Evolutionary conservation across 2,329 filamentous ascomycete genomes (phyloP), one percentile per base, ranked within the genome.

Genomic region (Ophiostoma quercus): DNA sequence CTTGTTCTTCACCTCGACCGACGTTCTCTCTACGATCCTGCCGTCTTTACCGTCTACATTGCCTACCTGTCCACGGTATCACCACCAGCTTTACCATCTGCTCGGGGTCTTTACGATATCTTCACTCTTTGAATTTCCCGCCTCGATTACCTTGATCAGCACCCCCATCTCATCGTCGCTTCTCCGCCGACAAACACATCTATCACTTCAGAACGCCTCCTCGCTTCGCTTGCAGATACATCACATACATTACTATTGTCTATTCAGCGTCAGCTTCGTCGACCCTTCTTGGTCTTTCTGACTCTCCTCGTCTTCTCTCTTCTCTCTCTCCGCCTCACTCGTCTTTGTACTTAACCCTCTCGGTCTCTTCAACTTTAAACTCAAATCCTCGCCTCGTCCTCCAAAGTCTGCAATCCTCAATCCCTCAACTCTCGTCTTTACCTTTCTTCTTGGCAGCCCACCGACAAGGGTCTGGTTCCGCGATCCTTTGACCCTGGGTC

Each of bases 401-500:
- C 39, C 11, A 41, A 41, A 29, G 25, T 29, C 25, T 29, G 25
- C 25, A 29, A 29, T 29, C 25, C 43, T n/a, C 43, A n/a, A 47
- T 7, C 7, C 43, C 7, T n/a, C 43, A 47, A 19, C 43, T 47
- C 19, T 7, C 6, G 6, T 16, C 16, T 47, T 2, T 25, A 6
- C 32, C 60, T 32, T 11, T 37, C 29, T 14, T 63, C 19, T 19
- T 37, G 39, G 39, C 39, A 41, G 9, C 39, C 11, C 39, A 41
- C 39, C 7, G 39, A 32, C 54, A 62, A 62, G 57, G 57, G 57
- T 34, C 60, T 34, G 19, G 29, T 6, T 34, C 60, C 12, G 29
- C 14, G 32, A 60, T 29, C 62, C 32, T 41, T 66, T 12, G 19
- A 63, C 60, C 60, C 60, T 63, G 19, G 32, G 60, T n/a, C 60